Conservation (phyloP, 2,329 filamentous ascomycete genomes). For the Colletotrichum limetticola region DNA sequence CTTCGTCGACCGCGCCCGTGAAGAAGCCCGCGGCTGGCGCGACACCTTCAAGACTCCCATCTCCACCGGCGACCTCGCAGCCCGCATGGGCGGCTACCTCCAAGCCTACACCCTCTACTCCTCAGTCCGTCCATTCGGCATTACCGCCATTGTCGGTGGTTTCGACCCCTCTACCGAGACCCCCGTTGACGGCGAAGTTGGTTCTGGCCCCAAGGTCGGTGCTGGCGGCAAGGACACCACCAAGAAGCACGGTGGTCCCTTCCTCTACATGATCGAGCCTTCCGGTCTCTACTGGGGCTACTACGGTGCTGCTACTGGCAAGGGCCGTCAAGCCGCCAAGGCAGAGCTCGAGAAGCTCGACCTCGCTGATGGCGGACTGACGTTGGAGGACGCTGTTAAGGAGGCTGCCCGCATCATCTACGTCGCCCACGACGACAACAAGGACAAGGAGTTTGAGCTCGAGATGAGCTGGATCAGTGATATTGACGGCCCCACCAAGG, state of each 20-base stretch:
- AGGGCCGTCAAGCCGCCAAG: slow-evolving; percentile 96
- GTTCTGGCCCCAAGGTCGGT: slow-evolving; percentile 79
- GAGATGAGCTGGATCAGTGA: slow-evolving; percentile 99
- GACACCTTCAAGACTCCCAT: slow-evolving; percentile 95
- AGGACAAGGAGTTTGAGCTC: slow-evolving; percentile 99
- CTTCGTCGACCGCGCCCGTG: slow-evolving; percentile 92
- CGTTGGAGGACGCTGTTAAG: slow-evolving; percentile 89
- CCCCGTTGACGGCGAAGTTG: slow-evolving; percentile 91
- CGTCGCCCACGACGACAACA: slow-evolving; percentile 97
- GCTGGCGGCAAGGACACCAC: slow-evolving; percentile 83
- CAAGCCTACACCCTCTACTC: slow-evolving; percentile 98
- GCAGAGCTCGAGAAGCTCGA: slow-evolving; percentile 98
- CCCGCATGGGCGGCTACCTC: slow-evolving; percentile 93
- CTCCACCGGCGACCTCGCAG: slow-evolving; percentile 85
- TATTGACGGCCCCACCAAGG: slow-evolving; percentile 87
- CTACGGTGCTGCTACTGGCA: slow-evolving; percentile 96
- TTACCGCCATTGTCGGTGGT: slow-evolving; percentile 92
- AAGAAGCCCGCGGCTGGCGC: slow-evolving; percentile 93
- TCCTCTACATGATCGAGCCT: slow-evolving; percentile 98
- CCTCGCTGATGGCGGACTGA: slow-evolving; percentile 79
- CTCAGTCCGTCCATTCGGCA: slow-evolving; percentile 94
- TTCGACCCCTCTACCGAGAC: slow-evolving; percentile 91
- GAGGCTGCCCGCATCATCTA: slow-evolving; percentile 98
- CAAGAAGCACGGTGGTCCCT: slow-evolving; percentile 86
- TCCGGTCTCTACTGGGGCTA: slow-evolving; percentile 99